Percentiles rank a stretch among this genome's conserved stretches.
These are phyloP conservation scores for Kwoniella sp. DNA, from an alignment of 768 basidiomycete species.

Conservation along the genomic window DNA sequence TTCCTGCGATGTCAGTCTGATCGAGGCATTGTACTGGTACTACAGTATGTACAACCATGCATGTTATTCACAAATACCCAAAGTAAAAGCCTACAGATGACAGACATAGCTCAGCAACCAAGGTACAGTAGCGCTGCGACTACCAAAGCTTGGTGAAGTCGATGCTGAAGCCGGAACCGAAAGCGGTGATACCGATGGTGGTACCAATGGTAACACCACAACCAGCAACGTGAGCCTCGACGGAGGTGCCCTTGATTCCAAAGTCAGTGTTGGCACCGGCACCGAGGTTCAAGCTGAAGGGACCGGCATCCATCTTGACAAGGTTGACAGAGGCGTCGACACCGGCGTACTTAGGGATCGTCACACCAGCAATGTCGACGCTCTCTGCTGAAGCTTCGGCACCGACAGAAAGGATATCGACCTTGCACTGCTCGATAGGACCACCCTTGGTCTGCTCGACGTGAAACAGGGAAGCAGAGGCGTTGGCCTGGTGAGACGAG, in stretches of 20 bases:
- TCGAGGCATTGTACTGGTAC: too few relatives aligned
- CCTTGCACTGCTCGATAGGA: background rate
- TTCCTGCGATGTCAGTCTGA: too few relatives aligned
- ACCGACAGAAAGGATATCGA: background rate
- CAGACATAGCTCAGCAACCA: too few relatives aligned
- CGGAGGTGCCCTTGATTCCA: background rate
- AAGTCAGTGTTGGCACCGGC: background rate
- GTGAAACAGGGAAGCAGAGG: background rate
- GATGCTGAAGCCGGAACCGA: slow-evolving; percentile 1
- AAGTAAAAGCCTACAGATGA: background rate
- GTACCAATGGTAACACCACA: background rate
- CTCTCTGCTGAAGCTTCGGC: background rate
- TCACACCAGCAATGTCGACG: background rate
- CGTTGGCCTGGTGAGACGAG: background rate
- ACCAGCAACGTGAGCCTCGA: background rate
- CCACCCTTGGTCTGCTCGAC: background rate
- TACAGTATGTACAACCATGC: background rate
- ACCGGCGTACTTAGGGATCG: background rate
- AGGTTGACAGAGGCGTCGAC: background rate
- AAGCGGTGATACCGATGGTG: background rate
- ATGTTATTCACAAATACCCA: background rate
- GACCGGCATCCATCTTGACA: slow-evolving; percentile 1
- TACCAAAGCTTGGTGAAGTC: background rate
- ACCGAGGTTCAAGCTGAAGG: background rate
- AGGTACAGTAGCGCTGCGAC: too few relatives aligned